phyloP scores from a whole-genome alignment of 2,329 filamentous ascomycete species.

The Fusarium nurragi region DNA sequence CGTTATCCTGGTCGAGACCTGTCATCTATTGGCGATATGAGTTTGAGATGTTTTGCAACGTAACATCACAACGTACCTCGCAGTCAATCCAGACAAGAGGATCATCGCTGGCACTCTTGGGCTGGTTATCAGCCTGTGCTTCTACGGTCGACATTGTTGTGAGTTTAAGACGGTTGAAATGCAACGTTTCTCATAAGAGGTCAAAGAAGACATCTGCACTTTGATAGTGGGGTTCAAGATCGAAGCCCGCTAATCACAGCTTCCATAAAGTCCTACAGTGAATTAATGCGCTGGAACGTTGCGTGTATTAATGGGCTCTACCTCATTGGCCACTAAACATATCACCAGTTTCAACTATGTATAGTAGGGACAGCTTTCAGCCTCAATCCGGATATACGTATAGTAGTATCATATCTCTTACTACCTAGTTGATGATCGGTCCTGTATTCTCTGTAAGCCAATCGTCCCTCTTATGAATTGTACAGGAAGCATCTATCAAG shows the following conservation, averaged over 20 bases:
- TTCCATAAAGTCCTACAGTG: conserved; percentile 3
- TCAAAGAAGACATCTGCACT: conserved; percentile 13
- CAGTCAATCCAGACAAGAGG: conserved; percentile 88
- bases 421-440: neutral
- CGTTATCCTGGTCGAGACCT: conserved; percentile 72
- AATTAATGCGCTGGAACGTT: conserved; percentile 45
- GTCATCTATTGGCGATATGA: conserved; percentile 74
- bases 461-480: neutral
- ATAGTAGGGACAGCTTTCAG: conserved; percentile 1
- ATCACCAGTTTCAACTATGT: conserved; percentile 4
- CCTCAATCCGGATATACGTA: neutral
- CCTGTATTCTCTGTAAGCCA: neutral
- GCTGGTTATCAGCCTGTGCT: conserved; percentile 27
- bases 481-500: conserved; percentile 9
- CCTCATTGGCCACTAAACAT: conserved; percentile 29
- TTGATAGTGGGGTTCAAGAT: conserved; percentile 24
- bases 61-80: conserved; percentile 53
- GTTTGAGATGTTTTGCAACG: conserved; percentile 17
- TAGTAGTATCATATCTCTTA: neutral
- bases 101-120: conserved; percentile 53
- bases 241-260: conserved; percentile 11
- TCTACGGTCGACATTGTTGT: conserved; percentile 28
- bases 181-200: conserved; percentile 26
- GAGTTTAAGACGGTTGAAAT: conserved; percentile 16
- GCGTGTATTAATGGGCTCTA: conserved; percentile 39